Evolutionary conservation across 2,329 filamentous ascomycete genomes (phyloP), one percentile per base, ranked within the genome.

Genomic region (Epichloe festucae): DNA sequence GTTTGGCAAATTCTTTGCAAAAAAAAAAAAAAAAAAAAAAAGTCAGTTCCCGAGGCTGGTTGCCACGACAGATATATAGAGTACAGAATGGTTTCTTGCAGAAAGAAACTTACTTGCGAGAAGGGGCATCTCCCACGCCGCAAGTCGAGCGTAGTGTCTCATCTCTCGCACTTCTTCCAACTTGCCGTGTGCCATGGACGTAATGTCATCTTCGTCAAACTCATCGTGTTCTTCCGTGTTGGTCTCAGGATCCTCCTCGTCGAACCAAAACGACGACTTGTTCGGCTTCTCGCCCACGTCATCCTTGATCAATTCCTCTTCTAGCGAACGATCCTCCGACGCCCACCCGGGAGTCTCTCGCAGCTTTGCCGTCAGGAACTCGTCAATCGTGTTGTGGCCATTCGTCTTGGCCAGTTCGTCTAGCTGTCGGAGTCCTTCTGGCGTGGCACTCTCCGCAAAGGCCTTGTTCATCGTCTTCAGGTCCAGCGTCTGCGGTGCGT

Each of bases 111-210:
- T 79, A 95, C 90, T 87, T 53, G 84, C 81, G 54, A 98, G 74
- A 56, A 95, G 72, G 10, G 93, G 93, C 85, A 98, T 87, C 69
- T 98, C 93, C 90, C 93, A 98, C 23, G 89, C 89, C 46, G 87
- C 82, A 59, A 95, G 75, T 49, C 93, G 79, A 46, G 87, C 84
- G 67, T 95, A 96, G 62, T 95, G 82, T 73, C 93, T 79, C 65
- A 91, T 77, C 68, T 97, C 90, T 56, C 91, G 78, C 62, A 94
- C 84, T 67, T 93, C 79, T 61, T 96, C 88, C 59, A 98, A 72
- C 71, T 97, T 89, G 50, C 77, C 82, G 68, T 98, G 90, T 1
- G 82, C 93, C 66, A 89, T 76, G 49, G 81, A 81, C 53, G 86
- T 85, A 54, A 98, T 86, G 65, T 95, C 89, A 63, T 94, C 86